A percentile compares a stretch with the other conserved stretches of the same genome.
phyloP scores from a whole-genome alignment of 1,284 basidiomycete species.

The Vanrija sp. region DNA sequence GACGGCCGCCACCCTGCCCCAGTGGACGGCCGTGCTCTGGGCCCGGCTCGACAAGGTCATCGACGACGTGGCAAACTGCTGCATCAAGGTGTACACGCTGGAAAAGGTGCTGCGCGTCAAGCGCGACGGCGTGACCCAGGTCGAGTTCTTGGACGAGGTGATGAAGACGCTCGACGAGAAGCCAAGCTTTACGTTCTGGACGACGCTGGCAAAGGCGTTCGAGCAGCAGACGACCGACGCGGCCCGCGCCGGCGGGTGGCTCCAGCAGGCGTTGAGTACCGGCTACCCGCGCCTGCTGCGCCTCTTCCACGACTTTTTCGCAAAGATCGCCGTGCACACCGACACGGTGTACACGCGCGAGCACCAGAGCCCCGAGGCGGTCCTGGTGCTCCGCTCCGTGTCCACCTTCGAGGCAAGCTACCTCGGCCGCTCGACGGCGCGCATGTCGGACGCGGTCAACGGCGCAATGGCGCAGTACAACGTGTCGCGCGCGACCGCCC shows the following conservation, averaged over 20 bases:
- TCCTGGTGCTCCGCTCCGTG: constrained; percentile 76
- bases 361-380: constrained; percentile 86
- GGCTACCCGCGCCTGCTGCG: constrained; percentile 82
- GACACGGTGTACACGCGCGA: constrained; percentile 80
- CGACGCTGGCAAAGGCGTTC: constrained; percentile 68
- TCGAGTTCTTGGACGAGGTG: constrained; percentile 81
- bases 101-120: constrained; percentile 90
- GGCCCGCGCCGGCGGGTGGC: constrained; percentile 55
- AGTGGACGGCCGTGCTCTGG: constrained; percentile 81
- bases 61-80: constrained; percentile 83
- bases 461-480: constrained; percentile 59
- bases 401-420: constrained; percentile 78
- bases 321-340: constrained; percentile 87
- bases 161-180: constrained; percentile 87
- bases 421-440: constrained; percentile 72
- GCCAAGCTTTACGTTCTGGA: constrained; percentile 88
- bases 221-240: constrained; percentile 75
- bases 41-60: constrained; percentile 72
- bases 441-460: constrained; percentile 72
- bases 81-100: constrained; percentile 89
- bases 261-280: constrained; percentile 77
- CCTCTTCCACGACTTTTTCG: constrained; percentile 92
- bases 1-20: constrained; percentile 71
- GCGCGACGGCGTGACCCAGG: constrained; percentile 70
- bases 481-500: constrained; percentile 64